Conservation (phyloP, 2,329 filamentous ascomycete species). For the Dactylellina parvicollis region DNA sequence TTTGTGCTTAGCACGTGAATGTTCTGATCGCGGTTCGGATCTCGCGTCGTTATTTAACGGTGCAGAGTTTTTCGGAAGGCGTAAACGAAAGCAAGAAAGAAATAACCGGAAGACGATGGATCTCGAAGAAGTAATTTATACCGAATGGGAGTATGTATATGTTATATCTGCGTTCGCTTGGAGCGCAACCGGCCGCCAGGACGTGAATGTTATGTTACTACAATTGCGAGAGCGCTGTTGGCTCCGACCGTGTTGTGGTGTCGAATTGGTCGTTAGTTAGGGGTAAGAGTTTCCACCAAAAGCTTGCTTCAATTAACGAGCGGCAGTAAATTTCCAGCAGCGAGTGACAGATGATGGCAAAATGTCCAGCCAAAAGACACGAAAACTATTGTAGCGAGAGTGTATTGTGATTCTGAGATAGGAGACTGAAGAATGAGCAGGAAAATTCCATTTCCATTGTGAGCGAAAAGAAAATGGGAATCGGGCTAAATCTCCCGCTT, state of each 20-base stretch:
- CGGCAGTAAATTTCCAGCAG: neutral
- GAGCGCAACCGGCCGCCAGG: slow-evolving; percentile 1
- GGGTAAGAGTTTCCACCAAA: neutral
- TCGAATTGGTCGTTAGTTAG: neutral
- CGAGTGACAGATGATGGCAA: neutral
- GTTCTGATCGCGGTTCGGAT: neutral
- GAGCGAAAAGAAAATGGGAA: neutral
- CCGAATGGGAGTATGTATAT: neutral
- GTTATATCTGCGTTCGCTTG: neutral
- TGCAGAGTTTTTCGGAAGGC: neutral
- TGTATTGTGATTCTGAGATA: neutral
- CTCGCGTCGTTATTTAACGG: neutral
- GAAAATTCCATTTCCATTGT: slow-evolving; percentile 12
- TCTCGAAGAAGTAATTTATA: no score
- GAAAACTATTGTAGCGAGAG: no score
- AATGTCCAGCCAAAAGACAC: no score
- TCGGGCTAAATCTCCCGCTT: slow-evolving; percentile 20
- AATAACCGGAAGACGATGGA: neutral
- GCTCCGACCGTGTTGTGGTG: neutral
- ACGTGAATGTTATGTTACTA: neutral
- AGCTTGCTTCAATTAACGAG: neutral
- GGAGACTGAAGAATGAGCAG: neutral
- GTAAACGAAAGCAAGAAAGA: neutral
- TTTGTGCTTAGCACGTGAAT: neutral
- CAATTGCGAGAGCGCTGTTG: neutral